Conservation (phyloP, 805 yeast genomes). For the Ogataea nitratoaversa region DNA sequence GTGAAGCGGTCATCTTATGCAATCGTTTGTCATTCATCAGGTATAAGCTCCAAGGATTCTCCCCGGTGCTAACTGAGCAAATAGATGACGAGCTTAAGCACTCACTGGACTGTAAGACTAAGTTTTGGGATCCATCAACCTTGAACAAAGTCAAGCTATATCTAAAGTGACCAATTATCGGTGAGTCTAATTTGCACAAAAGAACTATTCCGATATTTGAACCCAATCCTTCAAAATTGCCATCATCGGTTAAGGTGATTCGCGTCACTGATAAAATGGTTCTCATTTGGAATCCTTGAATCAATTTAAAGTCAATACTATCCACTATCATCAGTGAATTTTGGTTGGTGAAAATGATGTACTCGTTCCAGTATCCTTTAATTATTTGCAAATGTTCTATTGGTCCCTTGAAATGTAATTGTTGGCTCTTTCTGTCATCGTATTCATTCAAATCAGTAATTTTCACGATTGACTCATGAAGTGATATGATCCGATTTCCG, state of each 20-base stretch:
- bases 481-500: not conserved
- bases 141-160: not conserved
- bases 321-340: not conserved
- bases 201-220: not conserved
- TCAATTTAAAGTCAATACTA: too few relatives aligned
- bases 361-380: not conserved
- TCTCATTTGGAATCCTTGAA: not conserved
- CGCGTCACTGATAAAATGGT: not conserved
- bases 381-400: constrained; percentile 1
- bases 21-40: too few relatives aligned
- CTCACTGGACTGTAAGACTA: not conserved
- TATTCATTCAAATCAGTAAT: not conserved
- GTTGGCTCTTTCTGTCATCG: not conserved
- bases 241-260: not conserved
- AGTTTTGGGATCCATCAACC: not conserved
- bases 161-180: too few relatives aligned
- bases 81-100: not conserved
- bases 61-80: too few relatives aligned
- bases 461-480: not conserved
- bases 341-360: not conserved
- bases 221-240: not conserved
- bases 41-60: too few relatives aligned
- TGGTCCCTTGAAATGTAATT: constrained; percentile 5
- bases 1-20: too few relatives aligned
- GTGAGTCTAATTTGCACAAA: too few relatives aligned